Conservation (phyloP, 441 rosid genomes). For the Populus hybrid region DNA sequence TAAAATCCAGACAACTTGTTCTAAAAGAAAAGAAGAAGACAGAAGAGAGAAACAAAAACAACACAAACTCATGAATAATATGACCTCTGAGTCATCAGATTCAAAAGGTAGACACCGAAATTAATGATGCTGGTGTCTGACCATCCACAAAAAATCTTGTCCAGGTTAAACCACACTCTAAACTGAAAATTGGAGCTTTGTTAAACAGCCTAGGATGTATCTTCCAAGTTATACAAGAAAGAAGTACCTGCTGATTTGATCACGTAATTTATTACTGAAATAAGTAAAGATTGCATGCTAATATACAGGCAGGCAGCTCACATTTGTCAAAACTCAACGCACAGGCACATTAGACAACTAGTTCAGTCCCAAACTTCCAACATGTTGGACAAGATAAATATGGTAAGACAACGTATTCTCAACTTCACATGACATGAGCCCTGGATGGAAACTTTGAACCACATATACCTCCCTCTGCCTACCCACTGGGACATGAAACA, state of each 20-base stretch:
- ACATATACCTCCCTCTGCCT: not conserved
- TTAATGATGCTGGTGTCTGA: not conserved
- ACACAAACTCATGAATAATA: not conserved
- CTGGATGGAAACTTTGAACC: not conserved
- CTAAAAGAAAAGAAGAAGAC: not conserved
- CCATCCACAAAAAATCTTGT: not conserved
- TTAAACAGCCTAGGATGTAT: not conserved
- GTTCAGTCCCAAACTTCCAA: not conserved
- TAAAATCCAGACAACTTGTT: not conserved
- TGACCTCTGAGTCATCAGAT: not conserved
- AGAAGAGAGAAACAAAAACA: not conserved
- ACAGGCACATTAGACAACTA: not conserved
- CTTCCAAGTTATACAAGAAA: constrained; percentile 1
- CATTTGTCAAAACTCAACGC: not conserved
- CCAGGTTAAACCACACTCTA: not conserved
- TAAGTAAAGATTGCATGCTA: not conserved
- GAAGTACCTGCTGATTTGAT: not conserved
- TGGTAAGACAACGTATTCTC: not conserved
- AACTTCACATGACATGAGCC: not conserved
- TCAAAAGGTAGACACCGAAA: not conserved
- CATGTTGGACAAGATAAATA: not conserved
- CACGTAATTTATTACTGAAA: not conserved
- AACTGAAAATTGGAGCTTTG: not conserved
- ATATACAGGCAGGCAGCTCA: not conserved
- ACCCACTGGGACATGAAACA: not conserved